phyloP scores from a whole-genome alignment of 768 basidiomycete species.

The Serpula lacrymans region DNA sequence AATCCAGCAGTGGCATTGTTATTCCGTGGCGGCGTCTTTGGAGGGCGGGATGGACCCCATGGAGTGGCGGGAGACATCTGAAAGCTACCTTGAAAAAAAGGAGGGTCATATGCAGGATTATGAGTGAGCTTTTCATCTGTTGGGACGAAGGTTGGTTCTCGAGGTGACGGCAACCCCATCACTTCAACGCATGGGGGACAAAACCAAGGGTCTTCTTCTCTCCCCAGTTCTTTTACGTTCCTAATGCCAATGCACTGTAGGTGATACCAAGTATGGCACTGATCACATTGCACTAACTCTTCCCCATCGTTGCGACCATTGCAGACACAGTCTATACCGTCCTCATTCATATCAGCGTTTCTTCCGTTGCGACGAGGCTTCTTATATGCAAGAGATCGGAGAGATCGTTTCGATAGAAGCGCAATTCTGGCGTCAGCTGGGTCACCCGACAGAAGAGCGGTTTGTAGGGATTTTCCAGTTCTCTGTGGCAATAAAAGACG shows the following conservation, averaged over 20 bases:
- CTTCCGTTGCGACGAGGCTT: slow-evolving; percentile 38
- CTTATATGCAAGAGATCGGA: slow-evolving; percentile 57
- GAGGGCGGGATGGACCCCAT: slow-evolving; percentile 40
- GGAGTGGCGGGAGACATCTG: slow-evolving; percentile 54
- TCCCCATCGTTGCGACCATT: slow-evolving; percentile 64
- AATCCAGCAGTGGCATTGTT: slow-evolving; percentile 23
- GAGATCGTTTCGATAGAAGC: slow-evolving; percentile 67
- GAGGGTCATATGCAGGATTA: slow-evolving; percentile 45
- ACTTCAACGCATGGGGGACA: slow-evolving; percentile 52
- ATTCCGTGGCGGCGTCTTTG: slow-evolving; percentile 49
- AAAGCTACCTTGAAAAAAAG: slow-evolving; percentile 53
- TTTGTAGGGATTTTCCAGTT: too few species aligned
- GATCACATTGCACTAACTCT: slow-evolving; percentile 80
- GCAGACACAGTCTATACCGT: slow-evolving; percentile 63
- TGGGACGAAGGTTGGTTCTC: slow-evolving; percentile 68
- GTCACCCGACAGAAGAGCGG: slow-evolving; percentile 52
- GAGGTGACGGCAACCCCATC: slow-evolving; percentile 38
- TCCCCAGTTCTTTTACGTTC: slow-evolving; percentile 60
- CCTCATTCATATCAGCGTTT: slow-evolving; percentile 40
- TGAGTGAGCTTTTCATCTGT: slow-evolving; percentile 49
- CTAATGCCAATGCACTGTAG: slow-evolving; percentile 74
- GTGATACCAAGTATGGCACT: slow-evolving; percentile 81
- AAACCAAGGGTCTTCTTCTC: slow-evolving; percentile 80
- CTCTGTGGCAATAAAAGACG: too few species aligned
- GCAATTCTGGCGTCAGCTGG: slow-evolving; percentile 76